These are phyloP conservation scores for Aspergillus diversus DNA, from an alignment of 495 filamentous ascomycete species.

Conservation along the genomic window DNA sequence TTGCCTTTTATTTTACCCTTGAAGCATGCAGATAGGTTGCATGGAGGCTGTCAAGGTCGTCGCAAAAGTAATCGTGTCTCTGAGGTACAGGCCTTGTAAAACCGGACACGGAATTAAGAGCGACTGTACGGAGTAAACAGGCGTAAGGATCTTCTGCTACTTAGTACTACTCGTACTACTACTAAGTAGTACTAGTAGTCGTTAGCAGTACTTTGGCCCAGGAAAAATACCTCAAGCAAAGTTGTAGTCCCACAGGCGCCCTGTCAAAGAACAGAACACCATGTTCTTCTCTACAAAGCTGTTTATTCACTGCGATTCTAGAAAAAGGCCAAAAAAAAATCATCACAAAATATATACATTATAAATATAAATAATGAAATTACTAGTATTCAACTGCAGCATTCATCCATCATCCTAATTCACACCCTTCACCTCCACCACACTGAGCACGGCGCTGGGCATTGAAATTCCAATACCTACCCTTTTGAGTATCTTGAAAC, in stretches of 20 bases:
- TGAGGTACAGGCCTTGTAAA: background rate
- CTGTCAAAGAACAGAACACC: background rate
- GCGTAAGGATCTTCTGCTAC: constrained; percentile 25
- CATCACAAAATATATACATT: no score
- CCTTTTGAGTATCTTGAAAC: background rate
- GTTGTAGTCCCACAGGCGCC: background rate
- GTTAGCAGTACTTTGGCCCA: no score
- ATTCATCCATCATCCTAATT: no score
- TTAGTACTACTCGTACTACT: no score
- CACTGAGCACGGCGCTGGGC: no score
- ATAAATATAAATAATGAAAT: no score
- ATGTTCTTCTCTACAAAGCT: background rate
- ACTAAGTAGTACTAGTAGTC: constrained; percentile 6
- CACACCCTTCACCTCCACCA: no score
- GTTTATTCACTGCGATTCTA: background rate
- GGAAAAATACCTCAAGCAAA: background rate
- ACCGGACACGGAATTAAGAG: constrained; percentile 25
- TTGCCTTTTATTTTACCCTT: constrained; percentile 2
- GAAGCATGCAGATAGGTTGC: background rate
- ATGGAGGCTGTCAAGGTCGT: background rate
- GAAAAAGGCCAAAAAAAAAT: no score
- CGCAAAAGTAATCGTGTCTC: background rate
- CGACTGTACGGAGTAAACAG: constrained; percentile 23
- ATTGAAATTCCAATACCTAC: background rate
- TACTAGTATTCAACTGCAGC: no score